Conservation (phyloP, 2,329 filamentous ascomycete genomes). For the Neonectria ditissima region DNA sequence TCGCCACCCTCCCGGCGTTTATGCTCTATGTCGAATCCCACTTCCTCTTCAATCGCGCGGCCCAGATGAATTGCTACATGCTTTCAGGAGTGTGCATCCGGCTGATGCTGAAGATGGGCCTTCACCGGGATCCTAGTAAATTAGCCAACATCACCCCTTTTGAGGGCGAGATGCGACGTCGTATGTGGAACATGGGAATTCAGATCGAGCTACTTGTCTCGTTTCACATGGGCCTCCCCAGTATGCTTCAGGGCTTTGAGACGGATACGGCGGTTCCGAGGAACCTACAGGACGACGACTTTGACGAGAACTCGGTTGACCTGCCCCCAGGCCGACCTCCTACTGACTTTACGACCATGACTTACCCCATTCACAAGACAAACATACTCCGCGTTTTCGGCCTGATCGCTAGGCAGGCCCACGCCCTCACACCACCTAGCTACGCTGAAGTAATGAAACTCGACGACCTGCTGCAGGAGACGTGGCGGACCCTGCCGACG, state of each 20-base stretch:
- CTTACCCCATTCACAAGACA: slow-evolving; percentile 66
- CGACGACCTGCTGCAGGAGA: slow-evolving; percentile 59
- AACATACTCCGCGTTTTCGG: slow-evolving; percentile 61
- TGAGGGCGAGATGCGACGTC: slow-evolving; percentile 65
- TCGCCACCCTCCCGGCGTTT: slow-evolving; percentile 62
- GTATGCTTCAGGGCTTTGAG: slow-evolving; percentile 73
- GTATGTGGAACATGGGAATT: slow-evolving; percentile 64
- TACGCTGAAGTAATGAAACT: slow-evolving; percentile 63
- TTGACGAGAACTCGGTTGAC: slow-evolving; percentile 64
- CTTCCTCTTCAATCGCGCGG: slow-evolving; percentile 63
- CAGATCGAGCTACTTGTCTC: slow-evolving; percentile 74
- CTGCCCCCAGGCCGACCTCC: slow-evolving; percentile 68
- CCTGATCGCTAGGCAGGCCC: slow-evolving; percentile 62
- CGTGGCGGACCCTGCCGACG: slow-evolving; percentile 58
- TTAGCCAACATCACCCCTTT: slow-evolving; percentile 63
- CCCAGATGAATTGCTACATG: slow-evolving; percentile 67
- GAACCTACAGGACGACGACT: slow-evolving; percentile 75
- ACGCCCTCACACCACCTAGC: slow-evolving; percentile 59
- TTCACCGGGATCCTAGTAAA: slow-evolving; percentile 67
- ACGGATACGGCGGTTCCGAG: slow-evolving; percentile 71
- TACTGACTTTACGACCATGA: slow-evolving; percentile 70
- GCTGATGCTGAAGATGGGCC: slow-evolving; percentile 68
- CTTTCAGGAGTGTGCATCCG: slow-evolving; percentile 63
- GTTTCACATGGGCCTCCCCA: slow-evolving; percentile 76
- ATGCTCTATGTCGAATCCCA: slow-evolving; percentile 65